Evolutionary conservation across 176 grass and related monocot genomes (phyloP).

Genomic region (Cenchrus fungigraminus): DNA sequence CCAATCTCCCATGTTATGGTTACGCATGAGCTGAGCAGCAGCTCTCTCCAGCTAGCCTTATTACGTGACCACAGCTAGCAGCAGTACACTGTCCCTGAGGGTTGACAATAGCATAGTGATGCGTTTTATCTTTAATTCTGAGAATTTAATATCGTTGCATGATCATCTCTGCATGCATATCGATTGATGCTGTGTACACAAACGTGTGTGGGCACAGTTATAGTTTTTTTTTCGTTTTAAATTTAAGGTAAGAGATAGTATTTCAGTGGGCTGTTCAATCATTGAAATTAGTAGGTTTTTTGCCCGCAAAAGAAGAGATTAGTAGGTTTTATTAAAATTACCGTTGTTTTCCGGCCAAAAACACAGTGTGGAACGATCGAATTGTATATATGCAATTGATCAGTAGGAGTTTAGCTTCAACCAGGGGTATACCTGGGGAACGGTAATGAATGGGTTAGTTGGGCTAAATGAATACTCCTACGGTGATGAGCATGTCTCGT

Average conservation of each 20-base stretch:
- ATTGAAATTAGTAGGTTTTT: too few relatives aligned
- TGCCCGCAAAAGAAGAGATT: too few relatives aligned
- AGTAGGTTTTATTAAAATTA: too few relatives aligned
- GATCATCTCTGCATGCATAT: too few relatives aligned
- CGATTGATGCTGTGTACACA: background rate
- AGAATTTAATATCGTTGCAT: too few relatives aligned
- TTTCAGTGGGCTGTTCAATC: too few relatives aligned
- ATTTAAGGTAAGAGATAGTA: too few relatives aligned
- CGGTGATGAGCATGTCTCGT: background rate
- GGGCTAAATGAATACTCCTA: background rate
- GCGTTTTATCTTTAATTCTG: background rate
- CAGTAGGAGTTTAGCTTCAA: background rate
- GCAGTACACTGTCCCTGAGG: background rate
- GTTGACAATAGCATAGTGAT: background rate
- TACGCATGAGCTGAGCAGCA: background rate
- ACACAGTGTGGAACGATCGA: too few relatives aligned
- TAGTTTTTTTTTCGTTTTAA: too few relatives aligned
- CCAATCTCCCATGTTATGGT: background rate
- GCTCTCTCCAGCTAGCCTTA: background rate
- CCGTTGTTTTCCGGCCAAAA: too few relatives aligned
- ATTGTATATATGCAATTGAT: too few relatives aligned
- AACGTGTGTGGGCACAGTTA: background rate
- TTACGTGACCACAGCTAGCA: conserved; percentile 21
- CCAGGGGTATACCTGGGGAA: background rate
- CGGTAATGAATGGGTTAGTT: background rate